Base-by-base conservation (phyloP, 2,329 filamentous ascomycete species). In the Hypoxylon sp. region DNA sequence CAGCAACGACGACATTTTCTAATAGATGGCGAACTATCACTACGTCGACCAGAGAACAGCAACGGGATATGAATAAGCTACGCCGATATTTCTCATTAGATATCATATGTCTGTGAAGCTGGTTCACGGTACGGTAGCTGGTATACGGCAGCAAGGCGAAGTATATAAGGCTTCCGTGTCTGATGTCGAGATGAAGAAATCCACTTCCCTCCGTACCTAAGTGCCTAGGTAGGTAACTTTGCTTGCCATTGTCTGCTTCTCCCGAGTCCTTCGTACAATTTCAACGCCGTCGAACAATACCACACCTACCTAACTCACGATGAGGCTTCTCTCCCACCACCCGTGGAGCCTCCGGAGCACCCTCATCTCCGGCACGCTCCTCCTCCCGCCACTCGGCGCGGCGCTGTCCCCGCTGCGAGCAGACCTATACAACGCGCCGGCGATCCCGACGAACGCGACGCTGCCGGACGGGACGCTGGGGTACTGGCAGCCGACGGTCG, bases 401-500 rank as follows among this genome's bases (percentile, higher is more conserved):
- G 33, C 35, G 9, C n/a, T 42, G 11, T 48, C 51, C n/a, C 42
- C 18, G 2, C 51, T 60, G 3, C 35, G 58, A 9, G 53, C 58
- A 2, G 53, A 52, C 18, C 45, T 62, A n/a, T 62, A 55, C 43
- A 58, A 55, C 11, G 38, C 45, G 2, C 6, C 46, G 2, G 38
- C 46, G 5, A 51, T 56, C 10, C 55, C 54, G 3, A 21, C 48
- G 6, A 58, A 52, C 47, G 42, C 41, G 3, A 58, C 54, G 1
- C 54, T 58, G 1, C 58, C 58, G 1, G 55, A 58, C 17, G 54
- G 50, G 20, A 48, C 50, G 4, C 24, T 49, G 24, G 58, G 58
- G 17, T 41, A 31, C 29, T 61, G 54, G 58, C 54, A 58, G 13
- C 54, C 58, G 4, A 61, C 54, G 3, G 54, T 58, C 4, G 41